Evolutionary conservation across 1,284 basidiomycete species (phyloP).

Genomic region (Schizopora paradoxa): DNA sequence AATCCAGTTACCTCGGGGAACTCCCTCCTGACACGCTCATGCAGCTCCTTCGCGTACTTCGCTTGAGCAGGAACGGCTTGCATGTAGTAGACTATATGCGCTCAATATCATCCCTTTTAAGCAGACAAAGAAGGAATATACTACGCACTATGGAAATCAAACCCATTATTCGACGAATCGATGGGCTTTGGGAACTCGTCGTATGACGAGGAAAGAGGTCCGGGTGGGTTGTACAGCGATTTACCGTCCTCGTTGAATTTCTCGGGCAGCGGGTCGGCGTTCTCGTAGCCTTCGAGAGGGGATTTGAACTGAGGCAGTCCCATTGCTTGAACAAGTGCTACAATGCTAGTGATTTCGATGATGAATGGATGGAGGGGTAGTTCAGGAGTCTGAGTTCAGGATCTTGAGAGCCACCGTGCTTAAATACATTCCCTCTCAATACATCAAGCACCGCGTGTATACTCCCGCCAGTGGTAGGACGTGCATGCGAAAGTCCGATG

Average conservation of each 20-base stretch:
- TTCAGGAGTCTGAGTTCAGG: too few species aligned
- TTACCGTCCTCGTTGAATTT: constrained; percentile 53
- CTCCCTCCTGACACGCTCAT: constrained; percentile 58
- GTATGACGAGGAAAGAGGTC: constrained; percentile 43
- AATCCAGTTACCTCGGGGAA: constrained; percentile 58
- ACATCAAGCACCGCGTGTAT: too few species aligned
- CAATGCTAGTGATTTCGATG: too few species aligned
- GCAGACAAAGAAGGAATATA: neutral
- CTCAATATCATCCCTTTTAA: neutral
- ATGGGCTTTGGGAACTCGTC: constrained; percentile 51
- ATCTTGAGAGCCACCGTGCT: too few species aligned
- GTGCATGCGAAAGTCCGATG: too few species aligned
- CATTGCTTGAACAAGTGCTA: too few species aligned
- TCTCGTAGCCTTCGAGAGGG: constrained; percentile 42
- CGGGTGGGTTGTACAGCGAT: constrained; percentile 46
- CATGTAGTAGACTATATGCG: constrained; percentile 55
- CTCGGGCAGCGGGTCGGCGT: constrained; percentile 44
- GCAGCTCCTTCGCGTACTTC: constrained; percentile 51
- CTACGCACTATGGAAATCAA: constrained; percentile 61
- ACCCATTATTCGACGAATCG: constrained; percentile 47
- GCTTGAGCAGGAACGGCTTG: constrained; percentile 40
- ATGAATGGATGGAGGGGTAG: too few species aligned
- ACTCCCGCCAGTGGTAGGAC: too few species aligned
- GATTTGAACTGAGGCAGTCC: too few species aligned
- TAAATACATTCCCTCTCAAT: too few species aligned